Conservation (phyloP, 2,329 filamentous ascomycete species). For the Aspergillus sp. region DNA sequence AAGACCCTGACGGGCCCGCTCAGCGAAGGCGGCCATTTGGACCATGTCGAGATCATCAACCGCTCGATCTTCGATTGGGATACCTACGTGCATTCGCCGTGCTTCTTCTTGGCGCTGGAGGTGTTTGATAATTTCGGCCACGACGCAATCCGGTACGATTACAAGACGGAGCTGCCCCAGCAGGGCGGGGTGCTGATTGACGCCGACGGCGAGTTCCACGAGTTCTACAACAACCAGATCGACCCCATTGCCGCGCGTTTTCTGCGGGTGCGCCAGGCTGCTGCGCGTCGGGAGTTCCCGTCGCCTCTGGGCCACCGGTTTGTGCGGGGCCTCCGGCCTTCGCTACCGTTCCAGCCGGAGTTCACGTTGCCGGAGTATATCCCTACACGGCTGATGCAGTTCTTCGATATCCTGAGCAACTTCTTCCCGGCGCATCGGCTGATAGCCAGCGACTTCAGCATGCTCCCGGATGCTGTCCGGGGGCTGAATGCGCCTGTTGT, state of each 20-base stretch:
- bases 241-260: slow-evolving; percentile 78
- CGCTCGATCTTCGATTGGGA: slow-evolving; percentile 92
- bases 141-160: slow-evolving; percentile 85
- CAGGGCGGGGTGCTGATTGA: slow-evolving; percentile 88
- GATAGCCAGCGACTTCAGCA: slow-evolving; percentile 82
- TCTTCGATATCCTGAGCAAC: slow-evolving; percentile 80
- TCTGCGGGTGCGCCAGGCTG: slow-evolving; percentile 72
- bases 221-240: slow-evolving; percentile 75
- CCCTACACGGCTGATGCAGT: slow-evolving; percentile 88
- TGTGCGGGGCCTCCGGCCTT: slow-evolving; percentile 52
- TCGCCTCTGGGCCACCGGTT: slow-evolving; percentile 39
- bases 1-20: slow-evolving; percentile 58
- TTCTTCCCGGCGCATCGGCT: slow-evolving; percentile 88
- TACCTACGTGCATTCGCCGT: slow-evolving; percentile 76
- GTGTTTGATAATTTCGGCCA: slow-evolving; percentile 98
- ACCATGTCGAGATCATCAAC: slow-evolving; percentile 91
- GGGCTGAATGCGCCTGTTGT: slow-evolving; percentile 92
- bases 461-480: slow-evolving; percentile 68
- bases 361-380: slow-evolving; percentile 83
- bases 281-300: slow-evolving; percentile 39
- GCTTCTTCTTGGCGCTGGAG: slow-evolving; percentile 96
- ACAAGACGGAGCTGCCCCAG: slow-evolving; percentile 66
- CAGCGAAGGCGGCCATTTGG: slow-evolving; percentile 62
- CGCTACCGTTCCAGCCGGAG: slow-evolving; percentile 63
- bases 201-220: slow-evolving; percentile 76